Evolutionary conservation across 2,329 filamentous ascomycete species (phyloP).

Genomic region (Dendrostoma leiphaemia): DNA sequence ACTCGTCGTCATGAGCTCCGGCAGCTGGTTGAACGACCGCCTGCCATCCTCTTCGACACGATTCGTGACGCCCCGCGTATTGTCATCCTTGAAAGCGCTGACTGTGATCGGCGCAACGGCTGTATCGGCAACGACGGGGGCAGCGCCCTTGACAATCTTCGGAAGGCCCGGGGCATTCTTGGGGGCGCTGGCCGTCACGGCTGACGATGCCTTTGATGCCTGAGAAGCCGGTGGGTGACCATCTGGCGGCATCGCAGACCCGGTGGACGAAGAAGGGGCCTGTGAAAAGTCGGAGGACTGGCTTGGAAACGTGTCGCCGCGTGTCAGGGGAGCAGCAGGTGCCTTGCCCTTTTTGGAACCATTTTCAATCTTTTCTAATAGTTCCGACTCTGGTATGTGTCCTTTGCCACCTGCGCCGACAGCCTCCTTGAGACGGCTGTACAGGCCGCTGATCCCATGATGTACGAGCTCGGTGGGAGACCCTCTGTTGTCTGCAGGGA

Average conservation of each 20-base stretch:
- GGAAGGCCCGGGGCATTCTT: conserved; percentile 38
- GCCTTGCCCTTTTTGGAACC: conserved; percentile 19
- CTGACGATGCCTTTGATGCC: conserved; percentile 48
- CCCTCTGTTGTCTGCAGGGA: conserved; percentile 64
- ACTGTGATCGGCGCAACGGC: conserved; percentile 49
- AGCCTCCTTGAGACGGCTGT: conserved; percentile 78
- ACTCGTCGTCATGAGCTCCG: conserved; percentile 26
- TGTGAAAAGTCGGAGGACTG: conserved; percentile 15
- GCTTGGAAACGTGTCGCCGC: conserved; percentile 22
- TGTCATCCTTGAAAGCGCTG: conserved; percentile 46
- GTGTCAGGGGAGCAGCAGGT: conserved; percentile 25
- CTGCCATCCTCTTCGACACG: conserved; percentile 43
- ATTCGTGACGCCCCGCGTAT: conserved; percentile 39
- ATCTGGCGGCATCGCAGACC: conserved; percentile 27
- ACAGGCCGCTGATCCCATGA: conserved; percentile 84
- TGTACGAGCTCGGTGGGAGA: conserved; percentile 73
- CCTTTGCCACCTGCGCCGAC: conserved; percentile 64
- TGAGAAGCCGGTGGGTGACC: conserved; percentile 38
- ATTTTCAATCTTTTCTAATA: conserved; percentile 33
- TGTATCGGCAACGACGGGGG: conserved; percentile 42
- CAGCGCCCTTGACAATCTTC: conserved; percentile 41
- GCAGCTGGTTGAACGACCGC: conserved; percentile 30
- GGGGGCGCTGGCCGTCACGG: conserved; percentile 45
- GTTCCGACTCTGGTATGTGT: conserved; percentile 30
- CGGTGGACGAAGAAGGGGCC: conserved; percentile 21